Base-by-base conservation (phyloP, 1,139 yeast genomes). In the Candida dubliniensis region DNA sequence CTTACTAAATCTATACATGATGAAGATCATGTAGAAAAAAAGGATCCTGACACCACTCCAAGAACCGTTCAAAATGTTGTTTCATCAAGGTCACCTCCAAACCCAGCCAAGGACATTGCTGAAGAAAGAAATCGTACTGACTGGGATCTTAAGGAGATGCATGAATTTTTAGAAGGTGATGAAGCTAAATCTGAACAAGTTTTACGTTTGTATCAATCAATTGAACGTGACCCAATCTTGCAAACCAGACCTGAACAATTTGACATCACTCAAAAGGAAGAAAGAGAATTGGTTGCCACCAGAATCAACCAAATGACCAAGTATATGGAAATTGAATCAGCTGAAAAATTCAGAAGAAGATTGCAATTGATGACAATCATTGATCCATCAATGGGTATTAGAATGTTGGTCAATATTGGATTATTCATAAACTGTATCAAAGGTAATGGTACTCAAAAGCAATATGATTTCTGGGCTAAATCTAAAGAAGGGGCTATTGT, bases 381-480 rank as follows among this genome's bases (percentile, higher is more conserved):
- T 49, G 82, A 77, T 51, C 79, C 81, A 8, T 79, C 74, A 52
- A 59, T 72, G 34, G 73, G 73, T 43, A 74, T 77, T 18, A 70
- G 82, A 55, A 62, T 76, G 42, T 78, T 77, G 30, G 75, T 77
- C 47, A 77, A 76, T 55, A 61, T 76, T 45, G 81, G 81, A n/a
- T 65, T 77, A 47, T 76, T 76, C 48, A 57, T 76, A 34, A 61
- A 66, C 35, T 75, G 79, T 51, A 54, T 77, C 43, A 66, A 69
- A 51, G 81, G 81, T 47, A 76, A 74, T 53, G 81, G 81, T 57
- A 69, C 81, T 46, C 65, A 69, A 36, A 77, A 66, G 31, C 85
- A 76, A 69, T 79, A 57, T 66, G 66, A 79, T 31, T 89, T 79
- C 67, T 90, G 96, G 96, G 74, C 88, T 43, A 65, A 71, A 47